Base-by-base conservation (phyloP, 2,329 filamentous ascomycete species). In the Furcasterigmium furcatum region DNA sequence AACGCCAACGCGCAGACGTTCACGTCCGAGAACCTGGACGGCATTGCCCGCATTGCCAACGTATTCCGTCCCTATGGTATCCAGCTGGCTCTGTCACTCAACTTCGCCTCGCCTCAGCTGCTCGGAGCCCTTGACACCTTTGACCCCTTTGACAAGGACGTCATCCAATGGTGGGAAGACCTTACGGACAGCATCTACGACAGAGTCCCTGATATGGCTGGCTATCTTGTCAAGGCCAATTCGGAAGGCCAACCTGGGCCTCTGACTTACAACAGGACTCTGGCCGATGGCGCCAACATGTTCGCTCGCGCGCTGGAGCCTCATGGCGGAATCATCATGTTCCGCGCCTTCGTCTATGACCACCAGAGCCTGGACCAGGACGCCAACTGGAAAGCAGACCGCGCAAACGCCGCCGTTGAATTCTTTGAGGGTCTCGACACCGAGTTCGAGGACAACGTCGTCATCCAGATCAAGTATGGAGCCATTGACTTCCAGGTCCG, bases 401-500 rank as follows among this genome's bases (percentile, higher is more conserved):
- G 85, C 3, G 85, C 85, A 2, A 87, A 87, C 45, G 85, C 83
- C 0, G 83, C 82, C 0, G 81, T 87, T 0, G 71, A 88, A 1
- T 86, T 79, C 61, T 88, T 88, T 60, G 68, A 78, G 14, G 70
- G 72, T 1, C 71, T 88, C 0, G 85, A 88, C 54, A 77, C 73
- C 5, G 60, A 82, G 48, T 88, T 88, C 46, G 80, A 84, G 19
- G 79, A 84, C 38, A 88, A 88, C 39, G 84, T 88, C 0, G 72
- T 88, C 0, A 72, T 88, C 3, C 85, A 89, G 58, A 82, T 88
- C 62, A 89, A 88, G 61, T 87, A 84, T 50, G 85, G 85, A 0
- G 84, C 85, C 0, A 88, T 88, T 48, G 85, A 88, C 57, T 88
- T 88, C 61, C 85, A 88, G 55, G 81, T 87, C 10, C 77, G 85